These are phyloP conservation scores for Candida caryicola DNA, from an alignment of 805 yeast species.

Conservation along the genomic window DNA sequence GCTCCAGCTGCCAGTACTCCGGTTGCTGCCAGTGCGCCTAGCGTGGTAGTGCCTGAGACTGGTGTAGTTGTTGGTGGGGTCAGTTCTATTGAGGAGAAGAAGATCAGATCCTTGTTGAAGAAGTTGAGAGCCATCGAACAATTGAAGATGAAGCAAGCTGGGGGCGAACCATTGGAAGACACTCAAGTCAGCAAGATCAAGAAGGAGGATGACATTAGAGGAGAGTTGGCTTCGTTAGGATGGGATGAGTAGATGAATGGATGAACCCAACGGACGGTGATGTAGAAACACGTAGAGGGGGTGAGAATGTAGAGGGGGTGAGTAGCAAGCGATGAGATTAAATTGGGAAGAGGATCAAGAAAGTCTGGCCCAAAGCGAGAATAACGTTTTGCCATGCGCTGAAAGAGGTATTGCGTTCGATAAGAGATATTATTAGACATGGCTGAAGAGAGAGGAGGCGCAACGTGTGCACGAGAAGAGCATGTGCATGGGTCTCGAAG, in stretches of 20 bases:
- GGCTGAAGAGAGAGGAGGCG: too few species aligned
- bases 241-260: conserved; percentile 39
- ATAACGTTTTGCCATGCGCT: too few species aligned
- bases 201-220: conserved; percentile 78
- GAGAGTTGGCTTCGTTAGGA: conserved; percentile 73
- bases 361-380: too few species aligned
- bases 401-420: too few species aligned
- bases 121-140: conserved; percentile 94
- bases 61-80: conserved; percentile 59
- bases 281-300: too few species aligned
- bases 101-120: conserved; percentile 84
- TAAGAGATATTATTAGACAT: too few species aligned
- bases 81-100: conserved; percentile 81
- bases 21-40: conserved; percentile 12
- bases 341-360: too few species aligned
- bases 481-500: too few species aligned
- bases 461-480: too few species aligned
- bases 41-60: conserved; percentile 18
- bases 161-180: conserved; percentile 83
- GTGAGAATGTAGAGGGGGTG: too few species aligned
- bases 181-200: conserved; percentile 88
- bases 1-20: conserved; percentile 13
- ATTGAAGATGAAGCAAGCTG: conserved; percentile 78
- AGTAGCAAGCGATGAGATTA: too few species aligned
- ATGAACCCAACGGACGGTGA: neutral